Conservation (phyloP, 129 eudicot genomes). For the Pulicaria dysenterica region DNA sequence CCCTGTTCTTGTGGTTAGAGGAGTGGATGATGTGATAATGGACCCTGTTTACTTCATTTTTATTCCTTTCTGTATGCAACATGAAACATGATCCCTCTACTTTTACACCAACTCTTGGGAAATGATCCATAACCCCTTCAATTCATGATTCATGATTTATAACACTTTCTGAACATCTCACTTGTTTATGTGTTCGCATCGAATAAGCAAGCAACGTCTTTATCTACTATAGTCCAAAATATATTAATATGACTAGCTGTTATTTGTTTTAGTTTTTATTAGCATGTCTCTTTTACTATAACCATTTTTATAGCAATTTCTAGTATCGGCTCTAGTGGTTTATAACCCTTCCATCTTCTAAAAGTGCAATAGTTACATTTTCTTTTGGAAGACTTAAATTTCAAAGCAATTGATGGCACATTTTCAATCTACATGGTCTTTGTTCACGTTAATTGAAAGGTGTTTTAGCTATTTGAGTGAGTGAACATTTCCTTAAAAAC, state of each 20-base stretch:
- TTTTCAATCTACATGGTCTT: background rate
- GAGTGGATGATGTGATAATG: background rate
- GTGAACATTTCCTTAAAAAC: background rate
- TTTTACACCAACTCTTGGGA: background rate
- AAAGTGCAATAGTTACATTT: conserved; percentile 4
- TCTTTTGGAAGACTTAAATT: background rate
- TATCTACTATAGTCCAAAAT: too few relatives aligned
- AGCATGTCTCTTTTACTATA: background rate
- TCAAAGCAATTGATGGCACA: background rate
- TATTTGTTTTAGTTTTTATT: too few relatives aligned
- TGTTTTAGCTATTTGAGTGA: conserved; percentile 2
- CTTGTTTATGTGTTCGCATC: background rate
- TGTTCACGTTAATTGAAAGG: background rate
- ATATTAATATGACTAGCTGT: too few relatives aligned
- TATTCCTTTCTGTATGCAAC: background rate
- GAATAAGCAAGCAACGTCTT: background rate
- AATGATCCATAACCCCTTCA: background rate
- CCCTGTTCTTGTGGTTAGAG: background rate
- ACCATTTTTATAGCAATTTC: background rate
- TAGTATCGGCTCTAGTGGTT: background rate
- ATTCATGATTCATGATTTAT: background rate
- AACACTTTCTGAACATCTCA: background rate
- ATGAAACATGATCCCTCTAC: conserved; percentile 6
- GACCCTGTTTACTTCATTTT: background rate
- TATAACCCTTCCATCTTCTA: background rate